Evolutionary conservation across 768 basidiomycete genomes (phyloP).

Genomic region (Dacryopinax primogenitus): DNA sequence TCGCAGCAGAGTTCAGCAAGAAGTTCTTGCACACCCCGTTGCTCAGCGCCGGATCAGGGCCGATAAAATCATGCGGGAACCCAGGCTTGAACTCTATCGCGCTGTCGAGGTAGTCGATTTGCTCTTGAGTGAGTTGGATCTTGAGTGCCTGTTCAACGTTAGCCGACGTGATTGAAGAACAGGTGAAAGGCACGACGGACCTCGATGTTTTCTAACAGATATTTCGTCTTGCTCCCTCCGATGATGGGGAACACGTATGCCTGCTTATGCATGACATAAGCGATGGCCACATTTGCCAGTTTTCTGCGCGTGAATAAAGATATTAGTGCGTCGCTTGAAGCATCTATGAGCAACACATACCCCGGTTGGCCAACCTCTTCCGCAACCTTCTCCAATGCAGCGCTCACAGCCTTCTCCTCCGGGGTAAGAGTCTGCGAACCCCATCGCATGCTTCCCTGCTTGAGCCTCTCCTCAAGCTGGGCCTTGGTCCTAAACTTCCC

Average conservation of each 20-base stretch:
- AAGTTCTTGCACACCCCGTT: background rate
- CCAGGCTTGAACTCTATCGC: constrained; percentile 36
- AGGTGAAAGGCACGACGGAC: constrained; percentile 20
- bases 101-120: constrained; percentile 37
- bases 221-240: constrained; percentile 42
- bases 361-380: constrained; percentile 31
- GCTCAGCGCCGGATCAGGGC: background rate
- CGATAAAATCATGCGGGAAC: constrained; percentile 30
- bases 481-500: constrained; percentile 33
- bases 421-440: constrained; percentile 32
- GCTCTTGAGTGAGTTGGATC: constrained; percentile 34
- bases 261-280: constrained; percentile 43
- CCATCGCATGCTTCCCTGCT: background rate
- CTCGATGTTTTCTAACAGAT: constrained; percentile 40
- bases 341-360: constrained; percentile 10
- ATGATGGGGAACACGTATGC: constrained; percentile 42
- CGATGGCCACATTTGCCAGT: constrained; percentile 33
- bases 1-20: background rate
- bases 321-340: background rate
- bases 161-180: constrained; percentile 17
- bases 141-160: constrained; percentile 40
- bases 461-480: constrained; percentile 17
- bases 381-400: constrained; percentile 40
- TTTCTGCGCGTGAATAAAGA: background rate
- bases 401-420: constrained; percentile 32